Evolutionary conservation across 139 green algal genomes (phyloP), one percentile per base, ranked within the genome.

Genomic region (Limnomonas spitsbergensis): DNA sequence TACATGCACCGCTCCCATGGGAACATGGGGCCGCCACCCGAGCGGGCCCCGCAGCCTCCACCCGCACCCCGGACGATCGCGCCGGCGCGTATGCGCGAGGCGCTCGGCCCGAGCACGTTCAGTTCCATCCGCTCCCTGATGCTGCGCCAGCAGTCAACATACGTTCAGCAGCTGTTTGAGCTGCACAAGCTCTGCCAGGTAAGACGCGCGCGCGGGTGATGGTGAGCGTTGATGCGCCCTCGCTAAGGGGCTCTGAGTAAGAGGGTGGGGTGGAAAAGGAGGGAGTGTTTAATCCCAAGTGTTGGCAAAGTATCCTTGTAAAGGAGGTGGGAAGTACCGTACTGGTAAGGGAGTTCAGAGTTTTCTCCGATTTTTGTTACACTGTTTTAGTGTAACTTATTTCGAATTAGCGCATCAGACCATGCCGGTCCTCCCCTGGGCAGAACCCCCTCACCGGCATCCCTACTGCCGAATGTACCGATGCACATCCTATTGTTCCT

Each of bases 91-190:
- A 73, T 88, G 35, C 72, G 73, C 36, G 34, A 42, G 20, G 37
- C 52, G 61, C 76, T 89, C 32, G 85, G 85, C 27, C 76, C 85
- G 2, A 69, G 75, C 26, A 52, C 53, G 2, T 89, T 80, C 73
- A 75, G 35, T 37, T 80, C 77, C 20, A 75, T 83, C n/a, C 77
- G 85, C 7, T 76, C 53, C 2, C 38, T 78, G n/a, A 81, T 89
- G 72, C 40, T 89, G 72, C 72, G 74, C 36, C 85, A 89, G 76
- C 85, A 87, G 66, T 80, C 80, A 6, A 47, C 68, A 29, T 89
- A 86, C 74, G 61, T 86, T 32, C 71, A 82, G 68, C 85, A 89
- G 82, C 42, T 89, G 53, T 82, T 77, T 67, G 85, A 89, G 76
- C 82, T 89, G 66, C 85, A 89, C 77, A 83, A 83, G 75, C 69